Conservation (phyloP, 2,329 filamentous ascomycete species). For the Clarireedia paspali region DNA sequence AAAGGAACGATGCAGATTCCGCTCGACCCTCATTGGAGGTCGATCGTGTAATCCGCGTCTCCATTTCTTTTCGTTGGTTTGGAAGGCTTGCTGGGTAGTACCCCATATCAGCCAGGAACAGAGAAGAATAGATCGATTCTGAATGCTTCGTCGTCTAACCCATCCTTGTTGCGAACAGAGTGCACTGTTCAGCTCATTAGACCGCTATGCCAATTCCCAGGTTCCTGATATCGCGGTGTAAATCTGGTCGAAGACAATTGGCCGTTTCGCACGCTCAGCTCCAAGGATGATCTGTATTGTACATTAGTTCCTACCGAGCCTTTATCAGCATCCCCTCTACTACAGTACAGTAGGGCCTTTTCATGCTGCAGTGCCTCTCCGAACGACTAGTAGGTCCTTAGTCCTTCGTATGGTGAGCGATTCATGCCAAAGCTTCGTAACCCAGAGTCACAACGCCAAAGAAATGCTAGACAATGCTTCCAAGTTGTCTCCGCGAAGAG, state of each 20-base stretch:
- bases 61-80: neutral
- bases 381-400: too few species aligned
- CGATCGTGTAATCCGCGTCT: neutral
- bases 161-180: neutral
- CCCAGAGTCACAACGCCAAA: neutral
- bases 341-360: too few species aligned
- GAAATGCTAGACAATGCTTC: neutral
- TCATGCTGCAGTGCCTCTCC: too few species aligned
- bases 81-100: neutral
- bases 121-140: too few species aligned
- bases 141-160: neutral
- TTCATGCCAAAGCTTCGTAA: neutral
- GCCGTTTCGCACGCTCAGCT: too few species aligned
- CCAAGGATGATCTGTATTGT: too few species aligned
- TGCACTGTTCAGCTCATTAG: constrained; percentile 1
- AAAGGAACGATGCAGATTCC: constrained; percentile 6
- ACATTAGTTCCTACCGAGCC: too few species aligned
- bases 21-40: constrained; percentile 2
- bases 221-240: too few species aligned
- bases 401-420: neutral
- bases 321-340: too few species aligned
- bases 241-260: too few species aligned
- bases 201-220: too few species aligned
- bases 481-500: neutral
- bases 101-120: neutral